These are phyloP conservation scores for Leishmania arabica DNA, from an alignment of 208 protist genomes.

Conservation along the genomic window DNA sequence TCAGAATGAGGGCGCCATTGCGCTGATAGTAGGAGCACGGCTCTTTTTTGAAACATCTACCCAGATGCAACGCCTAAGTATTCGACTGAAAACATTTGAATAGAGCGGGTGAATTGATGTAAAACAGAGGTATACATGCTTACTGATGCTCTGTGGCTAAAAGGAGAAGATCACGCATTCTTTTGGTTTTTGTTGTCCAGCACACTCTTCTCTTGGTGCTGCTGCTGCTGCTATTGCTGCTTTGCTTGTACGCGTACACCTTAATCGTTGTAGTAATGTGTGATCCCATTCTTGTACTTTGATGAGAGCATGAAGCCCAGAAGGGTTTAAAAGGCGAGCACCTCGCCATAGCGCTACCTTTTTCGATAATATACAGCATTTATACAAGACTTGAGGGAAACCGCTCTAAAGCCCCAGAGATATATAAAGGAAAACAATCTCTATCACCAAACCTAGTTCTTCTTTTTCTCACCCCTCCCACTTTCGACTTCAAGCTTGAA, in stretches of 20 bases:
- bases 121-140: background rate
- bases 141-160: background rate
- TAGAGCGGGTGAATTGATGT: background rate
- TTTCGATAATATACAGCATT: background rate
- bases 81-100: background rate
- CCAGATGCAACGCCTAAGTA: background rate
- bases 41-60: constrained; percentile 11
- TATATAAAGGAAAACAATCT: background rate
- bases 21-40: constrained; percentile 15
- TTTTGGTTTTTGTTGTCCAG: background rate
- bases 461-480: constrained; percentile 11
- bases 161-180: background rate
- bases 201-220: background rate
- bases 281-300: background rate
- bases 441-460: background rate
- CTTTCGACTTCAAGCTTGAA: constrained; percentile 17
- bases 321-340: background rate
- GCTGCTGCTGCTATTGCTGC: background rate
- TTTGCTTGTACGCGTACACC: background rate
- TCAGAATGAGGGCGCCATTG: constrained; percentile 67
- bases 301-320: background rate
- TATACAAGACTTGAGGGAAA: background rate
- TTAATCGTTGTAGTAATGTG: background rate
- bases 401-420: no score
- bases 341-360: background rate